A percentile compares a stretch with the other conserved stretches of the same genome.
Evolutionary conservation across 2,329 filamentous ascomycete species (phyloP).

Genomic region (Aphanoascus verrucosus): DNA sequence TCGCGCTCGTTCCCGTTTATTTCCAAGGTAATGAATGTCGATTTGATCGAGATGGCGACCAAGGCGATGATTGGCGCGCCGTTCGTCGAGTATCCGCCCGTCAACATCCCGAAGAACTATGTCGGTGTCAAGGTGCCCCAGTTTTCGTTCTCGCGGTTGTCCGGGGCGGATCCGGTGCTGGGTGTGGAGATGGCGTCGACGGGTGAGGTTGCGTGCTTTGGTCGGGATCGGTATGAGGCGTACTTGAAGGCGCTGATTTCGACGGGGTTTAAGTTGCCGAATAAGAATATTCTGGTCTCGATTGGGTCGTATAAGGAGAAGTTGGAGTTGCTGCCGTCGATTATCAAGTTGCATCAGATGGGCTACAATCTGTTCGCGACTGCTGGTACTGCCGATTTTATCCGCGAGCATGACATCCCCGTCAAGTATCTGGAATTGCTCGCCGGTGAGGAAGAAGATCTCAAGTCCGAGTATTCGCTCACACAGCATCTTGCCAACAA

Average conservation of each 20-base stretch:
- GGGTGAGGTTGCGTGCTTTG: constrained; percentile 94
- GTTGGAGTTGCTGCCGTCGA: constrained; percentile 87
- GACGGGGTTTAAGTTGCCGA: constrained; percentile 91
- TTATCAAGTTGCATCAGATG: constrained; percentile 77
- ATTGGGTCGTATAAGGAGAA: constrained; percentile 98
- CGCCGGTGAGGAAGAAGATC: constrained; percentile 63
- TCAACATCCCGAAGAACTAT: constrained; percentile 64
- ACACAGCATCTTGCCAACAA: constrained; percentile 96
- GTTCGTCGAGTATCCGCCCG: constrained; percentile 68
- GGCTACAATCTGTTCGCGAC: constrained; percentile 96
- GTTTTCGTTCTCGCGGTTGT: constrained; percentile 96
- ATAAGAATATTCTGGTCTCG: constrained; percentile 88
- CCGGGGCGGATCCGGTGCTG: constrained; percentile 87
- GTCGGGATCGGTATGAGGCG: constrained; percentile 89
- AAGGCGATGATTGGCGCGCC: constrained; percentile 87
- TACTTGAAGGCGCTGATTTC: constrained; percentile 94
- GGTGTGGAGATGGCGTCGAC: constrained; percentile 99
- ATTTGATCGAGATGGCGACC: constrained; percentile 96
- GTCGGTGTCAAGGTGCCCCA: constrained; percentile 97
- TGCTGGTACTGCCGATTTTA: constrained; percentile 89
- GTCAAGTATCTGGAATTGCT: constrained; percentile 92
- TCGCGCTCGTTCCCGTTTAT: constrained; percentile 97
- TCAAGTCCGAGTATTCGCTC: constrained; percentile 91
- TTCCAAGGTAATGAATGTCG: constrained; percentile 95
- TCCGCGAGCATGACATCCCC: constrained; percentile 81